phyloP scores from a whole-genome alignment of 2,329 filamentous ascomycete species.

The Orbilia blumenaviensis region DNA sequence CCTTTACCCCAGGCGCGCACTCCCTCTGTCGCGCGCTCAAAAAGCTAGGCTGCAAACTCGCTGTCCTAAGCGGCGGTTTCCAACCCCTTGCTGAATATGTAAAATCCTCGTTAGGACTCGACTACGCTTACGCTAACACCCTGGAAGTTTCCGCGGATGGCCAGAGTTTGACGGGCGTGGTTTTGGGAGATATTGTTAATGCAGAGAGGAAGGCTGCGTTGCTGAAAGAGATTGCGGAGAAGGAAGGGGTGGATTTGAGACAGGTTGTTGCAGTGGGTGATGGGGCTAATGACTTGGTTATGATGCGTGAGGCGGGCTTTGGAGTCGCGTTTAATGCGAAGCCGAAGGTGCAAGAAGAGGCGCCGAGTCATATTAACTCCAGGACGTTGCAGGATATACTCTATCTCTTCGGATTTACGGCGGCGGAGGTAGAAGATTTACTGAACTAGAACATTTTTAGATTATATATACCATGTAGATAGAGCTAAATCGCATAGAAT shows the following conservation, averaged over 20 bases:
- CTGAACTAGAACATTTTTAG: not conserved
- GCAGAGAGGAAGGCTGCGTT: slow-evolving; percentile 78
- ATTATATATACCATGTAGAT: not conserved
- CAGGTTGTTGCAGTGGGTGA: slow-evolving; percentile 80
- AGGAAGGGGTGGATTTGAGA: slow-evolving; percentile 72
- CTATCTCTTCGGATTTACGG: slow-evolving; percentile 76
- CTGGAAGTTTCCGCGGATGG: slow-evolving; percentile 70
- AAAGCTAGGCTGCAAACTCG: slow-evolving; percentile 82
- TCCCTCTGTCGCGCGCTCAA: slow-evolving; percentile 79
- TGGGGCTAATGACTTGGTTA: slow-evolving; percentile 82
- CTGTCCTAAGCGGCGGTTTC: slow-evolving; percentile 92
- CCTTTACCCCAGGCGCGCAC: slow-evolving; percentile 81
- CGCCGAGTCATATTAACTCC: slow-evolving; percentile 74
- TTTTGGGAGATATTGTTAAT: slow-evolving; percentile 77
- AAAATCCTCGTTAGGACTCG: slow-evolving; percentile 79
- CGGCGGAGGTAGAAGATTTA: slow-evolving; percentile 65
- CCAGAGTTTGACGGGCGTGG: slow-evolving; percentile 73
- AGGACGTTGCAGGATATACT: slow-evolving; percentile 76
- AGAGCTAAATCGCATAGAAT: too few species aligned
- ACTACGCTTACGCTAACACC: slow-evolving; percentile 89
- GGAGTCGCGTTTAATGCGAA: slow-evolving; percentile 88
- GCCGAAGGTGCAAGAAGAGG: slow-evolving; percentile 78
- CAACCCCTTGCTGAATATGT: slow-evolving; percentile 88
- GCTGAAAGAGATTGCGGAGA: slow-evolving; percentile 74
- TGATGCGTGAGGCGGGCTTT: slow-evolving; percentile 78